Evolutionary conservation across 2,329 filamentous ascomycete species (phyloP).

Genomic region (Ambrosiella xylebori): DNA sequence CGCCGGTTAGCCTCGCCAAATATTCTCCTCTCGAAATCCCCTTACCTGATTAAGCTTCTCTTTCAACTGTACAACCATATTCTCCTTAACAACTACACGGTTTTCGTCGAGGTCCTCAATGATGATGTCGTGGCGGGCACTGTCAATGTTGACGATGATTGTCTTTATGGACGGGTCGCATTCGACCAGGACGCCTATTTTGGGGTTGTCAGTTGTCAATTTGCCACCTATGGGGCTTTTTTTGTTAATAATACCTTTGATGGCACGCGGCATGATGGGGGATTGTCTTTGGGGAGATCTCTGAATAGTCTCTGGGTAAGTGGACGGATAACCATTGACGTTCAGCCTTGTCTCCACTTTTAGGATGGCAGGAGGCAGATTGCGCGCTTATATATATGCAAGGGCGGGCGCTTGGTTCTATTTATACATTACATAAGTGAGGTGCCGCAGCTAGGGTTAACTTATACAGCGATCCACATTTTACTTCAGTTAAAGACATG

Average conservation of each 20-base stretch:
- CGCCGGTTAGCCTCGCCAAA: slow-evolving; percentile 8
- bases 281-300: background rate
- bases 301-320: background rate
- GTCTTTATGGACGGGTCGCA: slow-evolving; percentile 80
- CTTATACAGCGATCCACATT: background rate
- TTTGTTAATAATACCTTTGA: slow-evolving; percentile 27
- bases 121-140: slow-evolving; percentile 52
- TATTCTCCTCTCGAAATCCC: background rate
- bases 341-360: background rate
- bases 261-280: slow-evolving; percentile 36
- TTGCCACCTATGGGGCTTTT: background rate
- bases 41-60: slow-evolving; percentile 48
- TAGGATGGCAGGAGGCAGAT: background rate
- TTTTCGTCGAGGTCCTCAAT: slow-evolving; percentile 68
- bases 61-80: slow-evolving; percentile 53
- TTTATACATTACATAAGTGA: background rate
- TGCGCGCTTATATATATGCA: background rate
- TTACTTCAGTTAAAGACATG: background rate
- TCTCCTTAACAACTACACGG: slow-evolving; percentile 57
- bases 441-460: background rate
- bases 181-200: slow-evolving; percentile 53
- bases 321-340: background rate
- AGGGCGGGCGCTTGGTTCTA: background rate
- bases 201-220: slow-evolving; percentile 12
- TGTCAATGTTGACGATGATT: slow-evolving; percentile 64